Evolutionary conservation across 208 protist species (phyloP), one percentile per base, ranked within the genome.

Genomic region (Leishmania lainsoni): DNA sequence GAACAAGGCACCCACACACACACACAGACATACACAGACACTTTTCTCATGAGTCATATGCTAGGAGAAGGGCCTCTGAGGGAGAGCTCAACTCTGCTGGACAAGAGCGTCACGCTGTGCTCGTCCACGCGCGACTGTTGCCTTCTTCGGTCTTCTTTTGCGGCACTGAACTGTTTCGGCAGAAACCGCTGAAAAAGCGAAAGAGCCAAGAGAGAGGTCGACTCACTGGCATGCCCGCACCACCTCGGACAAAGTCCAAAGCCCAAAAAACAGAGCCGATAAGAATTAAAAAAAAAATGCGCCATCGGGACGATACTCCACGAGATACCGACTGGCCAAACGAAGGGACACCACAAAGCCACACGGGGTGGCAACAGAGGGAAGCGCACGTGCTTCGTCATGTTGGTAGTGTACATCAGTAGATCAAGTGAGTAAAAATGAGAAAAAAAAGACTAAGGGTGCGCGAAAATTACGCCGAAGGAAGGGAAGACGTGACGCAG

Each of bases 371-470:
- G 10, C 8, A 51, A 45, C 69, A 52, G 69, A 52, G 39, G 48
- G 8, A 73, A 52, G 69, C 29, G 32, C 14, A 76, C 22, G 51
- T 39, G 1, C 72, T 61, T 42, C 72, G 49, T 26, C 26, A 56
- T 12, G 51, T 9, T 8, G 14, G 48, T 78, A 70, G 16, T 70
- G 39, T 75, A 78, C 69, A 75, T 75, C 22, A 12, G 65, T 51
- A 10, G 5, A 48, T 5, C 51, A 54, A 74, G 49, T 35, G 48
- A 54, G 32, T 6, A 58, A 58, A 58, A 26, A 73, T 16, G 29
- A 73, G 32, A n/a, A 42, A 48, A 14, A 52, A 73, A 32, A 73
- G 20, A 29, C 12, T 3, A 73, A 16, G 42, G 5, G 68, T 22
- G 22, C 35, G 68, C 35, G 61, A 52, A 73, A 14, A n/a, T 9